Base-by-base conservation (phyloP, 129 eudicot species). In the Chrysanthemum makinoi region DNA sequence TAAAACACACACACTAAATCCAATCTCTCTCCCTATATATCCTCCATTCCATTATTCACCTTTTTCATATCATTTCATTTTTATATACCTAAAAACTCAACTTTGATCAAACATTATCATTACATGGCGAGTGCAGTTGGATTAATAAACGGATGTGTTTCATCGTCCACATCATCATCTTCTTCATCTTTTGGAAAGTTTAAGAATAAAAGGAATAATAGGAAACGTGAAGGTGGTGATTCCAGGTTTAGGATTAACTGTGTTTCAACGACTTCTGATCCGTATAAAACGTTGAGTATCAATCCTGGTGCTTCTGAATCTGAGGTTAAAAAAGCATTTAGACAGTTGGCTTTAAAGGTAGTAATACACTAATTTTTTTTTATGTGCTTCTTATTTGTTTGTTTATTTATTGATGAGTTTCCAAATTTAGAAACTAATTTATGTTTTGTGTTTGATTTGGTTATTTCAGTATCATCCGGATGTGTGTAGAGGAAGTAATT, bases 391-490 rank as follows among this genome's bases (percentile, higher is more conserved):
- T 20, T 19, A 0, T 10, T 72, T 24, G 2, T 17, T 58, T 2
- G 8, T 6, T 14, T 46, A 4, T 71, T 24, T 33, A 24, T 71
- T 46, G n/a, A 19, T 70, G 28, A n/a, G 33, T 76, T 54, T 13
- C 52, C 51, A 73, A 16, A 62, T 74, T 51, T 13, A 13, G 28
- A 6, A 35, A 52, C 48, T 18, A 3, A 2, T 18, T 18, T 65
- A 26, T 19, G 35, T 52, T 59, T 13, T 22, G 7, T 14, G 6
- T 68, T 69, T 3, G 35, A 35, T 85, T 17, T 17, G 24, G 48
- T 76, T 20, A 20, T 20, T 78, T 76, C 93, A 89, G 96, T 87
- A 93, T 77, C 98, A 93, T 77, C 98, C 98, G 5, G 98, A 93
- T 65, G 96, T 89, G 12, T 93, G 96, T 70, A 87, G 83, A 79